Evolutionary conservation across 164 flowering plant genomes (phyloP).

Genomic region (Stephania yunnanensis): DNA sequence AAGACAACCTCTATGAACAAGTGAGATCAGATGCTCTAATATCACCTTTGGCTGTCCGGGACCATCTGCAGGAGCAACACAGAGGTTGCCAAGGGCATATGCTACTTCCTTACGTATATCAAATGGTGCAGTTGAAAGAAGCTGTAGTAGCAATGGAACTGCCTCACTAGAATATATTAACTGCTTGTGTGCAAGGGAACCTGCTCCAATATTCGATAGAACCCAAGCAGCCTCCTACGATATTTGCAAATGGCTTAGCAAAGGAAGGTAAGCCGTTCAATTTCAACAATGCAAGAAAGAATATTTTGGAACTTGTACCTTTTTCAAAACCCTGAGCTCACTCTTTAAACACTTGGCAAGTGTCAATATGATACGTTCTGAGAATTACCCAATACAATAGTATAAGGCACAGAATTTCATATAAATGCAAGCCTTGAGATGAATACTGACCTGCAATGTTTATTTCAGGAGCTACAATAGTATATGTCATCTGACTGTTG

Average conservation of each 20-base stretch:
- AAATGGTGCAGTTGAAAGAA: constrained; percentile 80
- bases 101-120: constrained; percentile 92
- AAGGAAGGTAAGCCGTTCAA: not conserved
- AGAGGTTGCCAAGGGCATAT: constrained; percentile 84
- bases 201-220: constrained; percentile 89
- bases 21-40: constrained; percentile 73
- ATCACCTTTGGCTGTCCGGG: constrained; percentile 53
- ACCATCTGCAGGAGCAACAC: constrained; percentile 68
- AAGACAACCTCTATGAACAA: constrained; percentile 77
- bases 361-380: constrained; percentile 56
- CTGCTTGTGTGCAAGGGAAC: constrained; percentile 77
- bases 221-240: constrained; percentile 97
- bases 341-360: constrained; percentile 73
- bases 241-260: constrained; percentile 6
- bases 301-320: constrained; percentile 37
- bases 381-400: constrained; percentile 12
- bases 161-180: constrained; percentile 67
- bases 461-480: constrained; percentile 55
- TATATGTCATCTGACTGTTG: constrained; percentile 42
- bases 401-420: not conserved
- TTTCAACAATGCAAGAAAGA: not conserved
- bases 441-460: constrained; percentile 60
- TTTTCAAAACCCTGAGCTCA: constrained; percentile 90
- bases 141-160: constrained; percentile 46
- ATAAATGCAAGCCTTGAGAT: constrained; percentile 11